Conservation (phyloP, 345 rosid species). For the Eucalyptus globulus region DNA sequence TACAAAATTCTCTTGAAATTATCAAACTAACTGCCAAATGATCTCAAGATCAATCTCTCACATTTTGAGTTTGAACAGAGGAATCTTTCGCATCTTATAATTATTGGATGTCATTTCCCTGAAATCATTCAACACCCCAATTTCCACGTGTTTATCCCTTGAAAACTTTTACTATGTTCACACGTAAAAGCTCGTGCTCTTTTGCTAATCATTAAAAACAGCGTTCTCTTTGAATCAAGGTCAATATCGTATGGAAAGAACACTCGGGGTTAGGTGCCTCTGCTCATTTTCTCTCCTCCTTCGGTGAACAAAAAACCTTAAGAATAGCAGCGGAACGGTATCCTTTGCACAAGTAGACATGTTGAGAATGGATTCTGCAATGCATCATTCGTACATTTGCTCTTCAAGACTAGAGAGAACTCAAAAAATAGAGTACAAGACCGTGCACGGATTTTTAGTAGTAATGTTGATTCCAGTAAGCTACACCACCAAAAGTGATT, state of each 20-base stretch:
- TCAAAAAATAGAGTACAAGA: not conserved
- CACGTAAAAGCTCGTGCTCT: not conserved
- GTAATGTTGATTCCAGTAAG: not conserved
- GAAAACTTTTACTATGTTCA: not conserved
- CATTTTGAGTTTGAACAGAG: not conserved
- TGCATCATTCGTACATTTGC: not conserved
- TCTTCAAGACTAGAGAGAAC: not conserved
- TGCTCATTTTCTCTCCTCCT: not conserved
- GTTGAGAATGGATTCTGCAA: not conserved
- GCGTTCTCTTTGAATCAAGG: not conserved
- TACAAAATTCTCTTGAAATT: not conserved
- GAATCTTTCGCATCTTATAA: not conserved
- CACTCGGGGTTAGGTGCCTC: not conserved
- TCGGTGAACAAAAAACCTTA: not conserved
- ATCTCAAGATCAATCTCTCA: not conserved
- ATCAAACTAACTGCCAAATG: not conserved
- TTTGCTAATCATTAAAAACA: not conserved
- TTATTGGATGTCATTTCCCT: not conserved
- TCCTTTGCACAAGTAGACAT: not conserved
- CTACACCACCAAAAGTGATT: not conserved
- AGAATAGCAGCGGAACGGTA: not conserved
- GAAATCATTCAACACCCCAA: not conserved
- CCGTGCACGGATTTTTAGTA: not conserved
- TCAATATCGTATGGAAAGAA: not conserved
- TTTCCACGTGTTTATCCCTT: not conserved